Percentiles rank a stretch among this genome's conserved stretches.
These are phyloP conservation scores for Botryotinia narcissicola DNA, from an alignment of 2,329 filamentous ascomycete genomes.

Conservation along the genomic window DNA sequence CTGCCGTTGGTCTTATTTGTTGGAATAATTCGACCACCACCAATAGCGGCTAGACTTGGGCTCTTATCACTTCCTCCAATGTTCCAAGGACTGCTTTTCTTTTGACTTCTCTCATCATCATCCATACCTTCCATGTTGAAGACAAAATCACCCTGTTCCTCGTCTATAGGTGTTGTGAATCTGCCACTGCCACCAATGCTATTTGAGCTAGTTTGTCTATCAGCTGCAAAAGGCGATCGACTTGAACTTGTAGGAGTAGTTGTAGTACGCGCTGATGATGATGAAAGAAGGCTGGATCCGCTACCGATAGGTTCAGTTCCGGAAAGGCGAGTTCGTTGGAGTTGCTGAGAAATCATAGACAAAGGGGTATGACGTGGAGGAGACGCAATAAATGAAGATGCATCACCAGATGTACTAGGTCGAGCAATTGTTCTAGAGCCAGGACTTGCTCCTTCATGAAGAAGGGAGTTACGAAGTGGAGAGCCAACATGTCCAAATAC, in stretches of 20 bases:
- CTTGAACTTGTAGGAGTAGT: slow-evolving; percentile 42
- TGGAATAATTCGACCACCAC: slow-evolving; percentile 23
- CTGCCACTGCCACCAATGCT: slow-evolving; percentile 51
- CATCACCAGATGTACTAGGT: slow-evolving; percentile 34
- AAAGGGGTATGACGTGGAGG: slow-evolving; percentile 45
- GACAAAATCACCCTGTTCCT: slow-evolving; percentile 62
- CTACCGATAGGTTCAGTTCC: slow-evolving; percentile 44
- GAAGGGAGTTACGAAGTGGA: slow-evolving; percentile 60
- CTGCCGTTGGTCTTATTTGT: slow-evolving; percentile 7
- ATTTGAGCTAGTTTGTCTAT: slow-evolving; percentile 59
- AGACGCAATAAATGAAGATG: slow-evolving; percentile 37
- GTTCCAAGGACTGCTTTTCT: slow-evolving; percentile 37
- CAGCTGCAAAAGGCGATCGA: slow-evolving; percentile 45
- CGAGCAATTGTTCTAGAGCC: slow-evolving; percentile 45
- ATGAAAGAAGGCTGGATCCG: slow-evolving; percentile 52
- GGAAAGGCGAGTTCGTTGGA: slow-evolving; percentile 56
- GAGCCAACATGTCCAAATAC: slow-evolving; percentile 66
- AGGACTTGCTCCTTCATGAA: slow-evolving; percentile 51
- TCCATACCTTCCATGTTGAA: slow-evolving; percentile 69
- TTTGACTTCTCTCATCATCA: slow-evolving; percentile 51
- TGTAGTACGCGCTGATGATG: slow-evolving; percentile 40
- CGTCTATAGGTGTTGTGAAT: slow-evolving; percentile 63
- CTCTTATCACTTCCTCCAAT: slow-evolving; percentile 30
- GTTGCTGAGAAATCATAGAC: slow-evolving; percentile 59
- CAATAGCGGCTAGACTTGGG: slow-evolving; percentile 30